Evolutionary conservation across 352 stramenopile species (phyloP), one percentile per base, ranked within the genome.

Genomic region (Pseudoperonospora humuli): DNA sequence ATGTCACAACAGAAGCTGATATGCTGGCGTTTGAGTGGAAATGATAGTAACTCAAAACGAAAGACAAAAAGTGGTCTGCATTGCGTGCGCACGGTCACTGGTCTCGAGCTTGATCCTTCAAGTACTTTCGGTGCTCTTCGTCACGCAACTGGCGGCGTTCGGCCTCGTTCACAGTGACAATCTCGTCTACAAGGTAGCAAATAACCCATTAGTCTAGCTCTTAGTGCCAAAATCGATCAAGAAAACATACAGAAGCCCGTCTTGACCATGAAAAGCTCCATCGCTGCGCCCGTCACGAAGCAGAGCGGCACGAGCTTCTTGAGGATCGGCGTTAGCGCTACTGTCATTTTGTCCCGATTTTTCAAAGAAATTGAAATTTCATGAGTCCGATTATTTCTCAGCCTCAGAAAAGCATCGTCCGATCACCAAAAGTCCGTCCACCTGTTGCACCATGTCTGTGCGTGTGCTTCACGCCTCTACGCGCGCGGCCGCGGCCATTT

Each of bases 251-350:
- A 93, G 54, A 93, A 93, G 23, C 77, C 80, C 0, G 80, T 90
- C 47, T 93, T 90, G 60, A 95, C 81, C 83, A 95, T 95, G 50
- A 95, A 92, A 9, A 75, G 29, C 61, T 95, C 83, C 67, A 95
- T 91, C 21, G 56, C 71, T 11, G 81, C 81, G 36, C 83, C 83
- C 24, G 74, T 81, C 25, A 87, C 51, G 55, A 95, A 95, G 62
- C 82, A 93, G 11, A 91, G 38, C 24, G 83, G 83, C 50, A 95
- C 57, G 27, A 91, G 63, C 55, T 93, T 93, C 56, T 75, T 73
- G 21, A 93, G 61, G 44, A 93, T 85, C 52, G 77, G 75, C 41
- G 41, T 53, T 7, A 93, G 56, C 61, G 73, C 67, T 45, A 87
- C 67, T 24, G 54, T 66, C 35, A 50, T 43, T 18, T n/a, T 31